Base-by-base conservation (phyloP, 2,329 filamentous ascomycete species). In the Cryphonectria radicalis region DNA sequence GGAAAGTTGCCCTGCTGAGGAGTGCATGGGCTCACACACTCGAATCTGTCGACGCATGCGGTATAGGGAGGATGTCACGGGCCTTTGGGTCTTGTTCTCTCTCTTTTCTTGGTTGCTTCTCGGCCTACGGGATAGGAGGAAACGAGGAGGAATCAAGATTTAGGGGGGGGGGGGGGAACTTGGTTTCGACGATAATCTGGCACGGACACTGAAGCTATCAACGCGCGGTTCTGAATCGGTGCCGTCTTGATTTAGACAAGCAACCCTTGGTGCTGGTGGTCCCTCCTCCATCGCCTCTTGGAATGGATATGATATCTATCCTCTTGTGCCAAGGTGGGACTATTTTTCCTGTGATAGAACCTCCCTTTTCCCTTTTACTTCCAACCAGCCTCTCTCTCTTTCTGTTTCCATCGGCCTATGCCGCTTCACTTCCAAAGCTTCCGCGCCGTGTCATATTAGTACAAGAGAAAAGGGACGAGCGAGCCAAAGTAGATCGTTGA, bases 191-290 rank as follows among this genome's bases (percentile, higher is more conserved):
- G 2, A 19, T 59, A 3, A 19, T 19, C 7, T 8, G 55, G 55
- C 55, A 59, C 55, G 55, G 25, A 59, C 55, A 32, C 55, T 59
- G 28, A 32, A 14, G 55, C 55, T 59, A 59, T 59, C 28, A 59
- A 59, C 4, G 55, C 14, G 6, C 25, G 25, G 55, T 32, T 35
- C 55, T 35, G 55, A 3, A 8, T 32, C 19, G 28, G 55, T 35
- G 6, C 0, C 7, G 55, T 17, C 25, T 19, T 17, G 53, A 57
- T 17, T 28, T 46, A 22, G 25, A 59, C 55, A 17, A 28, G 55
- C 55, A 25, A 59, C 25, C 25, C 25, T 32, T 59, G 55, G 28
- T 32, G 53, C 25, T 50, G 43, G 17, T 22, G 7, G 43, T 50
- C 43, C 17, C 43, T 50, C 4, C 10, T 14, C 14, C n/a, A 11